Conservation (phyloP, 306 rosid genomes). For the Casuarina glauca region DNA sequence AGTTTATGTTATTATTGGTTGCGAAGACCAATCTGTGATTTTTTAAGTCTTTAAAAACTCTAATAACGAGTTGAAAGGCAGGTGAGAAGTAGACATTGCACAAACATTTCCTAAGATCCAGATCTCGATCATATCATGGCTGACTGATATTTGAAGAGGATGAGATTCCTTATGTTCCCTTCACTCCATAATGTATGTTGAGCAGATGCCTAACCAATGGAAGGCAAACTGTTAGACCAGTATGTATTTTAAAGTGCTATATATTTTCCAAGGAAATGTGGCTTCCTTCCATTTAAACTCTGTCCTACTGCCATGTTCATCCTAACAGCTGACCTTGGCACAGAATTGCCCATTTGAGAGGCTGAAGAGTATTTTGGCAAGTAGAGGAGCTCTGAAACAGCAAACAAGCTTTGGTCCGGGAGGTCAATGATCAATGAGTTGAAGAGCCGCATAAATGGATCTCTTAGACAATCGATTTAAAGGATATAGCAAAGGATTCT, state of each 20-base stretch:
- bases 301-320: slow-evolving; percentile 32
- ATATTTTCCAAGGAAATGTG: slow-evolving; percentile 28
- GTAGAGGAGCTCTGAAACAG: slow-evolving; percentile 31
- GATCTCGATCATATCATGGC: slow-evolving; percentile 20
- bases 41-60: not conserved
- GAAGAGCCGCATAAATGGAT: slow-evolving; percentile 31
- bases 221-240: slow-evolving; percentile 22
- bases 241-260: slow-evolving; percentile 17
- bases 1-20: not conserved
- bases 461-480: slow-evolving; percentile 35
- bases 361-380: slow-evolving; percentile 29
- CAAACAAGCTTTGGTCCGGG: slow-evolving; percentile 21
- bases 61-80: not conserved
- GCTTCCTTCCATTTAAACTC: slow-evolving; percentile 29
- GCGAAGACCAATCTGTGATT: not conserved
- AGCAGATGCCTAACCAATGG: slow-evolving; percentile 6
- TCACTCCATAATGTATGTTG: slow-evolving; percentile 16
- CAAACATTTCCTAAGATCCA: slow-evolving; percentile 22
- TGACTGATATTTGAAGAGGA: slow-evolving; percentile 17
- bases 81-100: slow-evolving; percentile 1
- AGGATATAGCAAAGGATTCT: slow-evolving; percentile 30
- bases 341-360: slow-evolving; percentile 36
- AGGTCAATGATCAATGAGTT: slow-evolving; percentile 4
- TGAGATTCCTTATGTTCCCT: slow-evolving; percentile 29
- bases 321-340: slow-evolving; percentile 39